Evolutionary conservation across 2,329 filamentous ascomycete species (phyloP).

Genomic region (Cercospora nicotianae): DNA sequence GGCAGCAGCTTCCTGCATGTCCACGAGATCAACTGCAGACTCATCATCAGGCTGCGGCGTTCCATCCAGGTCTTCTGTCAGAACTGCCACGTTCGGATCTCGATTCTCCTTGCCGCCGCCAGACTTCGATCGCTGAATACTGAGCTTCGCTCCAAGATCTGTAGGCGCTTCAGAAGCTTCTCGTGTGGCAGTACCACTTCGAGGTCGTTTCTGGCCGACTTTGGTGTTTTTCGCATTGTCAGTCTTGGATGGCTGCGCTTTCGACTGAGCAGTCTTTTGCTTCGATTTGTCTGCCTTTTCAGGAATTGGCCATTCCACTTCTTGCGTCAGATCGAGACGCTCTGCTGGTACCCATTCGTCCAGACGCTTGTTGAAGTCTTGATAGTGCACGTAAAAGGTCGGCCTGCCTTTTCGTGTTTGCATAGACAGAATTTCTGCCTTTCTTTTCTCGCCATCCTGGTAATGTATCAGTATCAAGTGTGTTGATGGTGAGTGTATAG

Average conservation of each 20-base stretch:
- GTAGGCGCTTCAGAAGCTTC: conserved; percentile 35
- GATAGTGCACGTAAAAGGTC: conserved; percentile 94
- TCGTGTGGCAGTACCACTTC: conserved; percentile 48
- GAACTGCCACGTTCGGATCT: conserved; percentile 47
- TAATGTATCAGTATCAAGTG: neutral
- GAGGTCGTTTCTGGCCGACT: conserved; percentile 48
- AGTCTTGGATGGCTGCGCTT: conserved; percentile 40
- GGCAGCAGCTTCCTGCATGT: conserved; percentile 54
- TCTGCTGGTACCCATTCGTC: conserved; percentile 84
- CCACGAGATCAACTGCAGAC: conserved; percentile 53
- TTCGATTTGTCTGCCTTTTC: conserved; percentile 87
- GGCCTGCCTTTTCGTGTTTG: conserved; percentile 83
- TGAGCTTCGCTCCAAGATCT: conserved; percentile 57
- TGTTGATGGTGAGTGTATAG: neutral
- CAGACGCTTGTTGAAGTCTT: conserved; percentile 92
- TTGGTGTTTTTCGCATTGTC: conserved; percentile 45
- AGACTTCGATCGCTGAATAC: conserved; percentile 47
- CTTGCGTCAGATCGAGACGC: conserved; percentile 81
- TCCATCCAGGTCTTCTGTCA: conserved; percentile 50
- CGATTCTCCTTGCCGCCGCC: conserved; percentile 63
- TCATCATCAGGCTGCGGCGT: conserved; percentile 55
- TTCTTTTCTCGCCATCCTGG: conserved; percentile 76
- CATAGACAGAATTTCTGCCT: conserved; percentile 95
- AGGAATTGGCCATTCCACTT: conserved; percentile 94
- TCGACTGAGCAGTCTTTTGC: conserved; percentile 51